These are phyloP conservation scores for Phtheirospermum japonicum DNA, from an alignment of 257 asterid species.

Conservation along the genomic window DNA sequence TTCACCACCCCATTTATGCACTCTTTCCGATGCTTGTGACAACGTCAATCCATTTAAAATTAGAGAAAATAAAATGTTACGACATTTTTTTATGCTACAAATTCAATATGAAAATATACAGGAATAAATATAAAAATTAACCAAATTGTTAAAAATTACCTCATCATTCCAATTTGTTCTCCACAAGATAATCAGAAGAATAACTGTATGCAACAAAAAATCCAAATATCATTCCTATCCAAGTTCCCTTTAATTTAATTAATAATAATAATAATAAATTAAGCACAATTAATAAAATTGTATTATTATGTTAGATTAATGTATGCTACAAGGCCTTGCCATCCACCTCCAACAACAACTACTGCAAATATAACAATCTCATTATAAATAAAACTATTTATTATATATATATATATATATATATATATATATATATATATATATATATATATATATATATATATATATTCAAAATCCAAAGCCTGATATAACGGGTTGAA, in stretches of 20 bases:
- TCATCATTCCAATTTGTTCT: slow-evolving; percentile 84
- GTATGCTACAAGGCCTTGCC: slow-evolving; percentile 96
- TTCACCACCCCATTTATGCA: no score
- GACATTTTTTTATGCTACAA: not conserved
- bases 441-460: no score
- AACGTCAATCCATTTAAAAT: no score
- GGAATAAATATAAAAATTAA: no score
- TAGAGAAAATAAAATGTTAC: no score
- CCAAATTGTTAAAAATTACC: slow-evolving; percentile 37
- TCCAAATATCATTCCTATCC: slow-evolving; percentile 98
- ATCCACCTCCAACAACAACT: slow-evolving; percentile 98
- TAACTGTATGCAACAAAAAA: slow-evolving; percentile 70
- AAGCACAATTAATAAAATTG: no score
- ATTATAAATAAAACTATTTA: no score
- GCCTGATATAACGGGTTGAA: slow-evolving; percentile 72
- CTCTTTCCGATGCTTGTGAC: no score
- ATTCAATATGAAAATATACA: not conserved
- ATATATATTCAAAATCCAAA: not conserved
- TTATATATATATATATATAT: no score
- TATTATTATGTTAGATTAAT: slow-evolving; percentile 71
- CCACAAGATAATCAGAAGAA: slow-evolving; percentile 68
- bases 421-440: no score
- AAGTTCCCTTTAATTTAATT: slow-evolving; percentile 54
- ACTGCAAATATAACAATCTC: no score
- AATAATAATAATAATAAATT: not conserved